Evolutionary conservation across 768 basidiomycete genomes (phyloP).

Genomic region (Clathrus columnatus): DNA sequence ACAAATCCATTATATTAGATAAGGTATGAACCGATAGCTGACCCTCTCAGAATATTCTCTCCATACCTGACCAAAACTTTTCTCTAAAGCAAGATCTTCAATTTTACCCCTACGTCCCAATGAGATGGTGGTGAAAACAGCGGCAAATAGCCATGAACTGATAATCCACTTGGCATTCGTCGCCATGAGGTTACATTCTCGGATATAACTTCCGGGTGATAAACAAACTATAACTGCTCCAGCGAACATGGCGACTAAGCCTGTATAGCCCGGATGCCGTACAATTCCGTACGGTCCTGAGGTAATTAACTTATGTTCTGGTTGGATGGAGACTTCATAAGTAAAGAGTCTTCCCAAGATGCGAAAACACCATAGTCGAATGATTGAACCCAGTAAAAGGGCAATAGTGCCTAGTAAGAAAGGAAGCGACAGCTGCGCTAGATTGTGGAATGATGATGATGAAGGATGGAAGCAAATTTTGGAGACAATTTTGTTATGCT

Average conservation of each 20-base stretch:
- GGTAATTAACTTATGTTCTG: slow-evolving; percentile 24
- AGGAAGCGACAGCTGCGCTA: slow-evolving; percentile 22
- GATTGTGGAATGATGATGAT: not conserved
- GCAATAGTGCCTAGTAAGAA: slow-evolving; percentile 38
- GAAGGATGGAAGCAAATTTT: not conserved
- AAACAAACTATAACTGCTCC: not conserved
- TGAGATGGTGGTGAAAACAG: not conserved
- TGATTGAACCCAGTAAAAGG: slow-evolving; percentile 35
- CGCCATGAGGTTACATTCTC: not conserved
- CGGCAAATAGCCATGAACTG: not conserved
- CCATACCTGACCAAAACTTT: slow-evolving; percentile 39
- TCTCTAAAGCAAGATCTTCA: slow-evolving; percentile 42
- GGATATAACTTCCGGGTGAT: not conserved
- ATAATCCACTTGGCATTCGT: not conserved
- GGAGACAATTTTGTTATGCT: not conserved
- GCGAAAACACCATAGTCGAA: slow-evolving; percentile 46
- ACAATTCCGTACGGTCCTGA: slow-evolving; percentile 32
- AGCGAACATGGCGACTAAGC: not conserved
- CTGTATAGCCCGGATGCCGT: slow-evolving; percentile 38
- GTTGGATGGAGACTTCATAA: slow-evolving; percentile 41
- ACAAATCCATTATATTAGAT: slow-evolving; percentile 20
- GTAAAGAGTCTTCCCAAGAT: slow-evolving; percentile 48
- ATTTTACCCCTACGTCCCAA: slow-evolving; percentile 35
- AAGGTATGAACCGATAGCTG: slow-evolving; percentile 42
- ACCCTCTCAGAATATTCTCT: slow-evolving; percentile 37